phyloP scores from a whole-genome alignment of 2,329 filamentous ascomycete genomes.

The Pseudovirgaria hyperparasitica region DNA sequence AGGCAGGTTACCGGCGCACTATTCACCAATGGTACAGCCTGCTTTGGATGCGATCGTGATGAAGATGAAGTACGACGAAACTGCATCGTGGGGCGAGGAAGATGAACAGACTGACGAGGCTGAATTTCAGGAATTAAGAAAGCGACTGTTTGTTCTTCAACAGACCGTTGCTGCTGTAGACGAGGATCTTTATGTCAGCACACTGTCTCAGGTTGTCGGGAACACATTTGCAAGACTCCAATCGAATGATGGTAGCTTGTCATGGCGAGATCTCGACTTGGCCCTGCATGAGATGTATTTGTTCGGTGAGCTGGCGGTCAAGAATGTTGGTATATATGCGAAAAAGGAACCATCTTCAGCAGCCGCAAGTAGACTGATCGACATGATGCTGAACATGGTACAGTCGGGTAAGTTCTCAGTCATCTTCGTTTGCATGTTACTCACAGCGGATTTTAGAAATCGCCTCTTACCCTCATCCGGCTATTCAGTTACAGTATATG shows the following conservation, averaged over 20 bases:
- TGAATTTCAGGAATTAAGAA: conserved; percentile 89
- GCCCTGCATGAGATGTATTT: conserved; percentile 91
- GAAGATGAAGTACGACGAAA: conserved; percentile 98
- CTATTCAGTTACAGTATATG: conserved; percentile 93
- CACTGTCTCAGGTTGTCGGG: conserved; percentile 75
- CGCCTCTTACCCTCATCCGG: conserved; percentile 74
- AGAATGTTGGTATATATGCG: conserved; percentile 70
- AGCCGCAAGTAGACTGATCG: conserved; percentile 68
- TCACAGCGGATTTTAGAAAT: conserved; percentile 46
- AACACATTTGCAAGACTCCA: conserved; percentile 74
- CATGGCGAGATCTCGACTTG: conserved; percentile 91
- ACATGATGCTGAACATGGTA: conserved; percentile 94
- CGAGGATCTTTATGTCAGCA: conserved; percentile 76
- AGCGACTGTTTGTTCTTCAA: conserved; percentile 78
- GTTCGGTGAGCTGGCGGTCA: conserved; percentile 88
- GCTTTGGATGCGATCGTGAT: conserved; percentile 84
- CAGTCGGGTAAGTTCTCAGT: conserved; percentile 55
- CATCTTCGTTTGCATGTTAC: conserved; percentile 1
- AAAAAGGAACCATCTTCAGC: conserved; percentile 72
- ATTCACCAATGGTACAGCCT: conserved; percentile 70
- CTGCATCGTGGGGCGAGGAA: conserved; percentile 82
- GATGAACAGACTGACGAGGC: conserved; percentile 94
- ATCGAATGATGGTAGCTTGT: conserved; percentile 56
- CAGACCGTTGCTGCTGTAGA: conserved; percentile 87
- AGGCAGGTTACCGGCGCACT: conserved; percentile 55